Evolutionary conservation across 148 eudicot genomes (phyloP), one percentile per base, ranked within the genome.

Genomic region (Tetragonia tetragonoides): DNA sequence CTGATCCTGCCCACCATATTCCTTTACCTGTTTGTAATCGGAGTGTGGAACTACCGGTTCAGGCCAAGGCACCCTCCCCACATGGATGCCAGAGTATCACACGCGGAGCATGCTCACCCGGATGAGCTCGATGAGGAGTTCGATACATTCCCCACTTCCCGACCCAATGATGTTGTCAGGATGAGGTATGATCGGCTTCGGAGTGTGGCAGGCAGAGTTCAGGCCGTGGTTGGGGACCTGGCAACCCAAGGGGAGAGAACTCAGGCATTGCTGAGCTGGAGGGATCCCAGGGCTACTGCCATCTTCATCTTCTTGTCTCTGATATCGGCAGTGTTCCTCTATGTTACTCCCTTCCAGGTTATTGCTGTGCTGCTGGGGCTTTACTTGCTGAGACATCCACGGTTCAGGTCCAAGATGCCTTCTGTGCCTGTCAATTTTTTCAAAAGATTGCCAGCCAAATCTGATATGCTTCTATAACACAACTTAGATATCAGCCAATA

Each of bases 361-460:
- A 73, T 92, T 16, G 97, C 96, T 8, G 80, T 95, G 79, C 78
- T 95, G 15, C 21, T 83, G 11, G 97, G 97, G 75, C 86, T 95
- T 16, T 93, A 80, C 88, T 44, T 82, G 88, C 78, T 95, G 61
- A 87, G 99, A 44, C 99, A 95, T 76, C 99, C 99, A 1, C 75
- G 97, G 77, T 90, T 95, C 83, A 76, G 99, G 81, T 81, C 89
- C 78, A 88, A 72, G 87, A 18, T 90, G 91, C 99, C 97, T 23
- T 88, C 97, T 3, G 99, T 91, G n/a, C 97, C 94, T 7, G 93
- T 89, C 69, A 93, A 93, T 79, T 95, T 95, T 90, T 95, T 95
- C 86, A 93, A 91, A 84, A 90, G 99, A 79, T 83, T 95, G 78
- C 93, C 99, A 3, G 78, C 96, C 42, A 95, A 82, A 80, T 84